A percentile compares a stretch with the other conserved stretches of the same genome.
Evolutionary conservation across 805 yeast genomes (phyloP).

Genomic region (Wickerhamomyces pijperi): DNA sequence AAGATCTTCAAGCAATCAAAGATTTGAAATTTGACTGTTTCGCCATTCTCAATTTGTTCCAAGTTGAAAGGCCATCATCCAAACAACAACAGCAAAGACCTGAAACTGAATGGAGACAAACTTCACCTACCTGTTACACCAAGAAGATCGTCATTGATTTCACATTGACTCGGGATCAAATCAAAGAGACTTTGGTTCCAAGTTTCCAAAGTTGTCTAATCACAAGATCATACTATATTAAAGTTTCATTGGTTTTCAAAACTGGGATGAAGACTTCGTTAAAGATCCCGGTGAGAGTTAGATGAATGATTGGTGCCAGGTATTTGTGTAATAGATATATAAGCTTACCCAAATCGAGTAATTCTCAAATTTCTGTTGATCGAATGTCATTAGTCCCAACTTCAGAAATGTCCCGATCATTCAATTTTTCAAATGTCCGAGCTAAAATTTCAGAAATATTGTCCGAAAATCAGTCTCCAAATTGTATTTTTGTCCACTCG

Average conservation of each 20-base stretch:
- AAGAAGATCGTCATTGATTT: constrained; percentile 29
- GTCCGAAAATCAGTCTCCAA: no score
- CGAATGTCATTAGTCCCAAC: no score
- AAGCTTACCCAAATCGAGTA: no score
- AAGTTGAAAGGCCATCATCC: constrained; percentile 4
- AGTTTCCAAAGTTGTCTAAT: constrained; percentile 53
- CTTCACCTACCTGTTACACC: not conserved
- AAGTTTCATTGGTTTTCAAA: constrained; percentile 32
- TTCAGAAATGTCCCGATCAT: no score
- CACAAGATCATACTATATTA: constrained; percentile 48
- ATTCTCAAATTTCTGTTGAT: no score
- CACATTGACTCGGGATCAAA: constrained; percentile 25
- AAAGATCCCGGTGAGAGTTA: constrained; percentile 27
- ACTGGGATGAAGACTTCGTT: constrained; percentile 17
- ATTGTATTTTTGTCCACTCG: no score
- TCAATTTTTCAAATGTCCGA: no score
- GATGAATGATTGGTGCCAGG: no score
- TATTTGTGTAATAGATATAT: no score
- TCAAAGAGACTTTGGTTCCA: constrained; percentile 43
- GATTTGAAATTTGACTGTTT: constrained; percentile 9
- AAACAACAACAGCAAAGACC: not conserved
- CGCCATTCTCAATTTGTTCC: constrained; percentile 10
- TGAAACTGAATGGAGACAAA: constrained; percentile 2
- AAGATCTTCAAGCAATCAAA: constrained; percentile 15
- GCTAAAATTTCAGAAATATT: no score